These are phyloP conservation scores for Aurantiochytrium sp. DNA, from an alignment of 108 stramenopile species.

Conservation along the genomic window DNA sequence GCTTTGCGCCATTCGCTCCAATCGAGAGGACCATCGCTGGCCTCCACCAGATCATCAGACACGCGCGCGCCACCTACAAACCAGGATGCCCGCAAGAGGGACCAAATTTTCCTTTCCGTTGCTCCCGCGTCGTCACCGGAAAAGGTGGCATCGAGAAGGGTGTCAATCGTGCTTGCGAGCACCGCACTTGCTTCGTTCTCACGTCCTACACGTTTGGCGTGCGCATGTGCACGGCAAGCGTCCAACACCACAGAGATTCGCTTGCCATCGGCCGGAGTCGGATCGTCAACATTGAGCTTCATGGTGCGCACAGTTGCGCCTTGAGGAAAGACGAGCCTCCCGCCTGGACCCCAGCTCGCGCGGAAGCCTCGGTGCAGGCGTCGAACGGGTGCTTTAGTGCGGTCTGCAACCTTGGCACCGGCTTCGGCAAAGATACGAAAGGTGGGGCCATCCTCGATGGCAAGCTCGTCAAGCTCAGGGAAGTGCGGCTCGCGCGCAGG, in stretches of 20 bases:
- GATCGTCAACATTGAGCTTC: neutral
- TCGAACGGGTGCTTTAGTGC: neutral
- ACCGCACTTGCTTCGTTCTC: neutral
- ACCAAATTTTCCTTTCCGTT: neutral
- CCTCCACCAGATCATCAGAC: neutral
- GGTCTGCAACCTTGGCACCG: neutral
- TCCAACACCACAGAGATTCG: neutral
- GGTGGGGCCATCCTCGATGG: neutral
- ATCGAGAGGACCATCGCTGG: too few relatives aligned
- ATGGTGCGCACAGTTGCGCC: neutral
- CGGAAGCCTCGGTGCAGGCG: neutral
- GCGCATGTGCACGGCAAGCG: neutral
- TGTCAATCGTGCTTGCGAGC: neutral
- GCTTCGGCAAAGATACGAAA: neutral
- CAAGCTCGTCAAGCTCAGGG: neutral
- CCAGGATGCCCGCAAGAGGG: neutral
- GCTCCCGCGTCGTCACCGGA: neutral
- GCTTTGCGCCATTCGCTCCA: neutral
- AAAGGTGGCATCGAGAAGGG: neutral
- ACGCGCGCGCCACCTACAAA: neutral
- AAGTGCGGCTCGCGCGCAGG: neutral
- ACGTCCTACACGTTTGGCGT: neutral
- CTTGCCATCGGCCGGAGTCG: neutral
- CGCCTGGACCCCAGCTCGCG: neutral
- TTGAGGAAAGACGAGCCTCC: neutral